phyloP scores from a whole-genome alignment of 129 eudicot genomes.

The Ambrosia trifida region DNA sequence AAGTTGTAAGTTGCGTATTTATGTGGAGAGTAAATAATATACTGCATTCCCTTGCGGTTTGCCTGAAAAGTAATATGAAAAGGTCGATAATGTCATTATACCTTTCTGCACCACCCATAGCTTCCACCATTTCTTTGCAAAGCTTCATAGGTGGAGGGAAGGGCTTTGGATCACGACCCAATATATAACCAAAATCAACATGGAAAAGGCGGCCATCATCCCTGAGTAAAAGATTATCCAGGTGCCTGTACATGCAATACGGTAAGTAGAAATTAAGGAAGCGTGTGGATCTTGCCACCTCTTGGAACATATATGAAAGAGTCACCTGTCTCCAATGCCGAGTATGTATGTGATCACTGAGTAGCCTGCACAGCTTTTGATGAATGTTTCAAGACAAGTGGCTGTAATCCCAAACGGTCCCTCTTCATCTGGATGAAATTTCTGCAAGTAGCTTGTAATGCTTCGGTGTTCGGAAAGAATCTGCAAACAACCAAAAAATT shows the following conservation, averaged over 20 bases:
- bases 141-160: slow-evolving; percentile 99
- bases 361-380: slow-evolving; percentile 99
- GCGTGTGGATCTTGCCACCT: not conserved
- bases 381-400: slow-evolving; percentile 94
- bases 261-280: not conserved
- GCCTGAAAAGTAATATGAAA: not conserved
- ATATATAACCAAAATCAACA: slow-evolving; percentile 93
- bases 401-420: slow-evolving; percentile 98
- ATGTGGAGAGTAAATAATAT: not conserved
- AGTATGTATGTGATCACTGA: slow-evolving; percentile 96
- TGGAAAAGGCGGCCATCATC: slow-evolving; percentile 98
- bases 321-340: slow-evolving; percentile 98
- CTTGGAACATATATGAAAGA: not conserved
- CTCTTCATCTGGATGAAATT: slow-evolving; percentile 92
- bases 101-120: slow-evolving; percentile 99
- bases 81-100: slow-evolving; percentile 16
- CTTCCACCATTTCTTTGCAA: slow-evolving; percentile 99
- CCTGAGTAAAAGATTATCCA: slow-evolving; percentile 84
- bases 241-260: slow-evolving; percentile 61
- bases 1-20: slow-evolving; percentile 5
- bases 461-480: slow-evolving; percentile 94
- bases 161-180: slow-evolving; percentile 98
- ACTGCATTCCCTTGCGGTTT: not conserved
- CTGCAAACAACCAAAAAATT: slow-evolving; percentile 37
- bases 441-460: slow-evolving; percentile 92